A percentile compares a stretch with the other conserved stretches of the same genome.
Conservation (phyloP, 345 rosid species). For the Alliaria petiolata region DNA sequence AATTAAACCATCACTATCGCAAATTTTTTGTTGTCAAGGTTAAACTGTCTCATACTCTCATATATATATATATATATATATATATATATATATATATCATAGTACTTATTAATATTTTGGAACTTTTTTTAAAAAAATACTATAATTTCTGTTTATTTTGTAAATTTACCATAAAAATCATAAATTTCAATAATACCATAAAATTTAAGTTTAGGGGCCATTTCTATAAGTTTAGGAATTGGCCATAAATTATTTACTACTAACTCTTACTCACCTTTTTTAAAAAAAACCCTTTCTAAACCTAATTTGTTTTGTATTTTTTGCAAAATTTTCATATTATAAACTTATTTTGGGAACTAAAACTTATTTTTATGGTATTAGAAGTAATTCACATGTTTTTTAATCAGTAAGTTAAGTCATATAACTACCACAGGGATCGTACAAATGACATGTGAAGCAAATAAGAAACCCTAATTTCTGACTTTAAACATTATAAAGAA, state of each 20-base stretch:
- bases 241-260: not conserved
- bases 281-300: not conserved
- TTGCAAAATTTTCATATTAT: not conserved
- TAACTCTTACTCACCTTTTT: not conserved
- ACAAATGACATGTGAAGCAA: not conserved
- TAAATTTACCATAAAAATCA: no score
- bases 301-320: not conserved
- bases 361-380: no score
- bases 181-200: no score
- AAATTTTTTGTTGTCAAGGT: no score
- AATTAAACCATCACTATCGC: not conserved
- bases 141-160: no score
- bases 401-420: not conserved
- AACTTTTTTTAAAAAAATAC: no score
- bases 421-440: not conserved
- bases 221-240: not conserved
- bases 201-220: not conserved
- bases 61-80: no score
- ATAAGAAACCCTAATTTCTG: constrained; percentile 3
- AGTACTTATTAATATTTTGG: no score
- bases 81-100: no score
- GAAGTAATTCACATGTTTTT: not conserved
- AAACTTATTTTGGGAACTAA: no score
- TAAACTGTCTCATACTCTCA: no score
- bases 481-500: not conserved